A percentile compares a stretch with the other conserved stretches of the same genome.
phyloP scores from a whole-genome alignment of 305 asterid species.

The Fraxinus dipetala region DNA sequence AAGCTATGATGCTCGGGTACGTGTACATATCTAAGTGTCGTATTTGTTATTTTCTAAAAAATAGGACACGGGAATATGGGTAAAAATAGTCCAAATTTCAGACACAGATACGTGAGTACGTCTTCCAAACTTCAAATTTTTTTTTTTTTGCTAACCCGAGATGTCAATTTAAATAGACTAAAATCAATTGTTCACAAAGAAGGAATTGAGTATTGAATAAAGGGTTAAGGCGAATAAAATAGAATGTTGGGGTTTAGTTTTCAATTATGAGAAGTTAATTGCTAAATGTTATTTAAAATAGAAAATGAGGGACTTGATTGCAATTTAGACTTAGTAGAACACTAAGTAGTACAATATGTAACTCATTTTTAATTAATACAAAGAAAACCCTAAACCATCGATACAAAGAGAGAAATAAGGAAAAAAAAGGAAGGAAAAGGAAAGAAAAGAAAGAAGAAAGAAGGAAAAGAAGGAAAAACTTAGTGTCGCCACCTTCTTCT shows the following conservation, averaged over 20 bases:
- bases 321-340: not conserved
- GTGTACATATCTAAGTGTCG: not conserved
- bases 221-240: not conserved
- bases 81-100: not conserved
- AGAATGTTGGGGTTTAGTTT: not conserved
- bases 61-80: not conserved
- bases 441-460: not conserved
- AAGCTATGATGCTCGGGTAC: too few relatives aligned
- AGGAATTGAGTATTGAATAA: not conserved
- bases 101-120: not conserved
- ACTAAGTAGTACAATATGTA: not conserved
- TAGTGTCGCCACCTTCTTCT: too few relatives aligned
- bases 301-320: not conserved
- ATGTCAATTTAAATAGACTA: not conserved
- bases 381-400: not conserved
- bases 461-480: too few relatives aligned
- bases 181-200: not conserved
- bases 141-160: not conserved
- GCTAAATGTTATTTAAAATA: not conserved
- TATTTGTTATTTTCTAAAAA: not conserved
- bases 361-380: not conserved
- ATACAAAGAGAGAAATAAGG: not conserved
- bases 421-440: not conserved
- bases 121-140: not conserved
- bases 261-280: not conserved